phyloP scores from a whole-genome alignment of 2,329 filamentous ascomycete species.

The Alternaria brassicae region DNA sequence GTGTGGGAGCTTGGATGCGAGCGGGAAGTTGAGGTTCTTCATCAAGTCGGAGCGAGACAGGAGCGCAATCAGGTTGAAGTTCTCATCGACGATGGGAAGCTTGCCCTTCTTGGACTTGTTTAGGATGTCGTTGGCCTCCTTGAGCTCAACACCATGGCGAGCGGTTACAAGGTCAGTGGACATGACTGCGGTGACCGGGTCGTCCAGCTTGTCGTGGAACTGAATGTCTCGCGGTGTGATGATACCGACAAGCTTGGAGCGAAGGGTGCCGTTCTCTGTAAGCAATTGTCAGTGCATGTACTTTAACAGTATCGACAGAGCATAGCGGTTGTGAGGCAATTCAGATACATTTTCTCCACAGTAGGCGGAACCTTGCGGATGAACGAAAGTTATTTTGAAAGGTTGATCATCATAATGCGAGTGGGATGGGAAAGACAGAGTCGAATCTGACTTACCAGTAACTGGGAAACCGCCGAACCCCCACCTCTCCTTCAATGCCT shows the following conservation, averaged over 20 bases:
- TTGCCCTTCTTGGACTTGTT: conserved; percentile 98
- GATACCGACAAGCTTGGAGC: conserved; percentile 95
- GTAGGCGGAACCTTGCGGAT: conserved; percentile 90
- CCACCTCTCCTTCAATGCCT: conserved; percentile 94
- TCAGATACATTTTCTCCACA: conserved; percentile 76
- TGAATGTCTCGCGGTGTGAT: conserved; percentile 98
- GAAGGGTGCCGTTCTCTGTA: conserved; percentile 86
- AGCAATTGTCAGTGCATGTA: conserved; percentile 31
- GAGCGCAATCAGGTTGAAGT: conserved; percentile 72
- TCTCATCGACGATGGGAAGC: conserved; percentile 86
- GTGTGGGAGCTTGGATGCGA: conserved; percentile 93
- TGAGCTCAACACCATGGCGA: conserved; percentile 78
- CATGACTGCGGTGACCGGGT: conserved; percentile 89
- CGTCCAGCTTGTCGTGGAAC: conserved; percentile 79
- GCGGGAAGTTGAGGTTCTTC: conserved; percentile 97
- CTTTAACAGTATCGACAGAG: conserved; percentile 3
- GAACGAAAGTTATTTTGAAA: conserved; percentile 98
- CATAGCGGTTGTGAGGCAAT: conserved; percentile 19
- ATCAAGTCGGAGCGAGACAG: conserved; percentile 79
- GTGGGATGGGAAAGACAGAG: conserved; percentile 12
- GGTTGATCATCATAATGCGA: conserved; percentile 75
- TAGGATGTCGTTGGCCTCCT: conserved; percentile 91
- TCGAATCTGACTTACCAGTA: conserved; percentile 74
- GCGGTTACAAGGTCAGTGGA: conserved; percentile 93
- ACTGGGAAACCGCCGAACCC: conserved; percentile 98